Conservation (phyloP, 805 yeast species). For the Starmerella apis region DNA sequence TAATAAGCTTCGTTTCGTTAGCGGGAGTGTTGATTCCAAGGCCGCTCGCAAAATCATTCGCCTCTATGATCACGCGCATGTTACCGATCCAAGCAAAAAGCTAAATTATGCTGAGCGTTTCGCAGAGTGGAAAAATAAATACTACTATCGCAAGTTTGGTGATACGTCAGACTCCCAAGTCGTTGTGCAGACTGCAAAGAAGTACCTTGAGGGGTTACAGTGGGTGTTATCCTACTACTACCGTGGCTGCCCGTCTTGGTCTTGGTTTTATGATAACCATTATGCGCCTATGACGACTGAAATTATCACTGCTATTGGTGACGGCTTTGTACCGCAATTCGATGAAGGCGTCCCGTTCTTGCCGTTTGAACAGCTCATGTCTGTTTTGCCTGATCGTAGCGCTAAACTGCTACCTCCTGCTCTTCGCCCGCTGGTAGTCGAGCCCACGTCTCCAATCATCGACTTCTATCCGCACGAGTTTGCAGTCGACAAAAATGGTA, state of each 20-base stretch:
- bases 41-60: slow-evolving; percentile 29
- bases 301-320: slow-evolving; percentile 52
- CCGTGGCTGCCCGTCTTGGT: slow-evolving; percentile 88
- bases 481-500: slow-evolving; percentile 83
- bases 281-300: slow-evolving; percentile 94
- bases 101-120: slow-evolving; percentile 66
- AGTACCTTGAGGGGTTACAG: slow-evolving; percentile 87
- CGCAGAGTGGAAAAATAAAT: slow-evolving; percentile 70
- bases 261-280: slow-evolving; percentile 84
- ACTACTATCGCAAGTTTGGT: slow-evolving; percentile 70
- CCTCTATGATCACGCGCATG: slow-evolving; percentile 32
- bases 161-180: slow-evolving; percentile 49
- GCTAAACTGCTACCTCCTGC: slow-evolving; percentile 63
- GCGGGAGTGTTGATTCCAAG: slow-evolving; percentile 20
- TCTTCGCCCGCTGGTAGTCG: slow-evolving; percentile 75
- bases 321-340: slow-evolving; percentile 48
- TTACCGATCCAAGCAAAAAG: slow-evolving; percentile 32
- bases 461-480: slow-evolving; percentile 89
- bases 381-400: slow-evolving; percentile 91
- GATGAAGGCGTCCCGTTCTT: slow-evolving; percentile 67
- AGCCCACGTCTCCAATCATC: slow-evolving; percentile 69
- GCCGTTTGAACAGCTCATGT: slow-evolving; percentile 95
- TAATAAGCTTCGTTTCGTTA: slow-evolving; percentile 44
- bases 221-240: slow-evolving; percentile 93
- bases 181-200: slow-evolving; percentile 55